These are phyloP conservation scores for Sphenostylis stenocarpa DNA, from an alignment of 306 rosid species.

Conservation along the genomic window DNA sequence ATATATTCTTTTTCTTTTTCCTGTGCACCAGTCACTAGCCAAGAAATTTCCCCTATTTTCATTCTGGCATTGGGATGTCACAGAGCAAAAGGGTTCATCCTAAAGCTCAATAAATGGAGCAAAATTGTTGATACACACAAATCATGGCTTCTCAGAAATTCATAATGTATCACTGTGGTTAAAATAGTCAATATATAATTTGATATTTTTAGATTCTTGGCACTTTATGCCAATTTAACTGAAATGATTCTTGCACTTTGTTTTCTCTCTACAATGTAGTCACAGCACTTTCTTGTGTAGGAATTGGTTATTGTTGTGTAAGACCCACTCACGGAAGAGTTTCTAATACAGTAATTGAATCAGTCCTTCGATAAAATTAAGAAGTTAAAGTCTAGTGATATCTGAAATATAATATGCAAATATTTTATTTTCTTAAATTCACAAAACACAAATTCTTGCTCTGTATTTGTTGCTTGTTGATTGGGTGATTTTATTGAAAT, in stretches of 20 bases:
- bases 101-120: not conserved
- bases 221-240: not conserved
- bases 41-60: conserved; percentile 9
- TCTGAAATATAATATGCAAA: not conserved
- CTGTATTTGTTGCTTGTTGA: not conserved
- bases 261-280: not conserved
- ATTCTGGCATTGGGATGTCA: not conserved
- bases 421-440: not conserved
- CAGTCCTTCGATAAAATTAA: not conserved
- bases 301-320: not conserved
- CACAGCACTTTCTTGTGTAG: not conserved
- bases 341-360: not conserved
- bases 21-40: conserved; percentile 16
- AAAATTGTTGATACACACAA: not conserved
- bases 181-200: not conserved
- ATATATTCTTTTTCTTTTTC: conserved; percentile 24
- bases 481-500: not conserved
- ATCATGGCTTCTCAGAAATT: not conserved
- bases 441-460: not conserved
- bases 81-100: not conserved
- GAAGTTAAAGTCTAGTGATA: not conserved
- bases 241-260: not conserved
- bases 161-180: not conserved
- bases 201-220: not conserved
- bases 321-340: not conserved